Evolutionary conservation across 768 basidiomycete species (phyloP).

Genomic region (Lactarius deliciosus): DNA sequence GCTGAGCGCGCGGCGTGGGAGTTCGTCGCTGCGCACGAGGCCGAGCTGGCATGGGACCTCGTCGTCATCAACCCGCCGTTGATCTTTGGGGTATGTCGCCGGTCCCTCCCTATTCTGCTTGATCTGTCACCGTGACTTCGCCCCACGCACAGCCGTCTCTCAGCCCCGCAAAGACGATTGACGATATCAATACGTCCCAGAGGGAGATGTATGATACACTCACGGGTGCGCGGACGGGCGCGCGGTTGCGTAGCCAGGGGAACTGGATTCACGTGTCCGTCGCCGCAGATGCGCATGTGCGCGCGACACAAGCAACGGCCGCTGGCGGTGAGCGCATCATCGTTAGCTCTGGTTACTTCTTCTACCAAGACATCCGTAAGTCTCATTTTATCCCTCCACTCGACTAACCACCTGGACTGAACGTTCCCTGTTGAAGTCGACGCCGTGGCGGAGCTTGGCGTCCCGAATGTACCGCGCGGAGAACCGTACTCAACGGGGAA

Average conservation of each 20-base stretch:
- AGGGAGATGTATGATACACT: slow-evolving; percentile 20
- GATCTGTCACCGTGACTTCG: no score
- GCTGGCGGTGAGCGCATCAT: slow-evolving; percentile 24
- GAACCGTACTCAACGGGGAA: slow-evolving; percentile 15
- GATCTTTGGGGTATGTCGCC: no score
- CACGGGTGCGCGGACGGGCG: no score
- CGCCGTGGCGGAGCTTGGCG: slow-evolving; percentile 12
- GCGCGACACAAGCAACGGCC: not conserved
- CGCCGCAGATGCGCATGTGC: slow-evolving; percentile 19
- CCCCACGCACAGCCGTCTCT: no score
- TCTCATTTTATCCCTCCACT: not conserved
- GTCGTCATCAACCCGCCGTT: no score
- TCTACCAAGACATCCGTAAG: slow-evolving; percentile 22
- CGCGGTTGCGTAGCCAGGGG: slow-evolving; percentile 1
- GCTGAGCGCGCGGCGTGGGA: no score
- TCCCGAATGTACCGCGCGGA: slow-evolving; percentile 13
- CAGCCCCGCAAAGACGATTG: no score
- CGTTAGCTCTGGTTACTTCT: slow-evolving; percentile 10
- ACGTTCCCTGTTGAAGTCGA: not conserved
- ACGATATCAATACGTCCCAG: no score
- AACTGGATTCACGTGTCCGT: slow-evolving; percentile 12
- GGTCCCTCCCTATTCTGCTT: no score
- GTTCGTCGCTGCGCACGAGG: no score
- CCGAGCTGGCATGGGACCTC: no score
- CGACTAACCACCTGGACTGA: not conserved